phyloP scores from a whole-genome alignment of 2,329 filamentous ascomycete genomes.

The Hypoxylon sp. region DNA sequence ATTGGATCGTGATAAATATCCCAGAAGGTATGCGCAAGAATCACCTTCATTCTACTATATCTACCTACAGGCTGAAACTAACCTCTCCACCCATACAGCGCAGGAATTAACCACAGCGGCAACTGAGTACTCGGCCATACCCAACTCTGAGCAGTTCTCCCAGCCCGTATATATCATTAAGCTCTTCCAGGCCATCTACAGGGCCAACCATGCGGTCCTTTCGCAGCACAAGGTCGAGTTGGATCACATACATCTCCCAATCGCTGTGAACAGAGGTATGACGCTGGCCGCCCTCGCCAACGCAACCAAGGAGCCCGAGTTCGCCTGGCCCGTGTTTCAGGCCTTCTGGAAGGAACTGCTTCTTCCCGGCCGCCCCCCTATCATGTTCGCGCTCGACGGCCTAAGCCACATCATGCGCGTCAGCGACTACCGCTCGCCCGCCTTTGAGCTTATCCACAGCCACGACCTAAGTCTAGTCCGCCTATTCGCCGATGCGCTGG shows the following conservation, averaged over 20 bases:
- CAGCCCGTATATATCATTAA: slow-evolving; percentile 84
- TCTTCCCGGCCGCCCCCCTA: slow-evolving; percentile 60
- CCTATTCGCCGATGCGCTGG: slow-evolving; percentile 81
- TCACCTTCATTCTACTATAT: not conserved
- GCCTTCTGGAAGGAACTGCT: slow-evolving; percentile 86
- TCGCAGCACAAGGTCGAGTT: slow-evolving; percentile 63
- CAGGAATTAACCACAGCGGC: slow-evolving; percentile 85
- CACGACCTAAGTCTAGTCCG: slow-evolving; percentile 85
- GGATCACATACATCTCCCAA: slow-evolving; percentile 71
- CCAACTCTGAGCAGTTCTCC: slow-evolving; percentile 75
- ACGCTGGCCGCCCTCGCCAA: slow-evolving; percentile 78
- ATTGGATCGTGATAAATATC: slow-evolving; percentile 90
- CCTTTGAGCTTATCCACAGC: slow-evolving; percentile 83
- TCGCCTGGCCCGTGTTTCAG: slow-evolving; percentile 84
- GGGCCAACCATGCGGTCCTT: slow-evolving; percentile 79
- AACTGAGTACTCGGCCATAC: slow-evolving; percentile 83
- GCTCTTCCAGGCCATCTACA: slow-evolving; percentile 79
- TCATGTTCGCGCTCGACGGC: slow-evolving; percentile 84
- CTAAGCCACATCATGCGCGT: slow-evolving; percentile 85
- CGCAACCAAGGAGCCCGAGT: slow-evolving; percentile 80
- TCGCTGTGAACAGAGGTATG: slow-evolving; percentile 70
- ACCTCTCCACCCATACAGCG: slow-evolving; percentile 58
- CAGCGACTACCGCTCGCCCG: slow-evolving; percentile 80
- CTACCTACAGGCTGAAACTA: slow-evolving; percentile 7
- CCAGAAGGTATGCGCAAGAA: slow-evolving; percentile 81